Percentiles rank a stretch among this genome's conserved stretches.
phyloP scores from a whole-genome alignment of 192 early-diverging fungal genomes.

The Funneliformis mosseae region DNA sequence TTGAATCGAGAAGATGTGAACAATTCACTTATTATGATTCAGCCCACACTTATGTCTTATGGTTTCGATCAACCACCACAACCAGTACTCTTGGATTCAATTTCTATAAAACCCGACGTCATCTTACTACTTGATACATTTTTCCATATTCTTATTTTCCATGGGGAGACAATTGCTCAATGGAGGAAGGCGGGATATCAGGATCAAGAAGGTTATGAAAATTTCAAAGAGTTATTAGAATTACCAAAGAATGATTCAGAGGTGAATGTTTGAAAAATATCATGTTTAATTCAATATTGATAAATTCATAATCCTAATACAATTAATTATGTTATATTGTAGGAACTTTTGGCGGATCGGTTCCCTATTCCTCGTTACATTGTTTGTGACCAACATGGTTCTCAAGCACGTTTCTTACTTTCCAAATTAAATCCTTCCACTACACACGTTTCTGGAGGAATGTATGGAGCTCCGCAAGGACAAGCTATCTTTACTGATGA shows the following conservation, averaged over 20 bases:
- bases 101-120: constrained; percentile 95
- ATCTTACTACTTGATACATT: constrained; percentile 95
- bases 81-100: constrained; percentile 94
- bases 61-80: constrained; percentile 82
- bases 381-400: constrained; percentile 94
- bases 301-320: neutral
- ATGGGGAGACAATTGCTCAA: constrained; percentile 94
- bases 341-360: constrained; percentile 91
- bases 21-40: constrained; percentile 99
- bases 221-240: constrained; percentile 91
- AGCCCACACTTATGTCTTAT: constrained; percentile 95
- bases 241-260: constrained; percentile 85
- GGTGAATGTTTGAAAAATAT: constrained; percentile 38
- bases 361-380: constrained; percentile 99
- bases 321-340: neutral
- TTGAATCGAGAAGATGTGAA: constrained; percentile 95
- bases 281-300: neutral
- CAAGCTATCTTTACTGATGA: constrained; percentile 97
- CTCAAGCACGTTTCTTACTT: constrained; percentile 97
- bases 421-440: constrained; percentile 98
- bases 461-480: constrained; percentile 70
- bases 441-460: constrained; percentile 80
- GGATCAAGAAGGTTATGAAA: constrained; percentile 91
- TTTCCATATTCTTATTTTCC: constrained; percentile 99
- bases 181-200: constrained; percentile 98